Percentiles rank a stretch among this genome's conserved stretches.
These are phyloP conservation scores for Candida pseudoglaebosa DNA, from an alignment of 805 yeast genomes.

Conservation along the genomic window DNA sequence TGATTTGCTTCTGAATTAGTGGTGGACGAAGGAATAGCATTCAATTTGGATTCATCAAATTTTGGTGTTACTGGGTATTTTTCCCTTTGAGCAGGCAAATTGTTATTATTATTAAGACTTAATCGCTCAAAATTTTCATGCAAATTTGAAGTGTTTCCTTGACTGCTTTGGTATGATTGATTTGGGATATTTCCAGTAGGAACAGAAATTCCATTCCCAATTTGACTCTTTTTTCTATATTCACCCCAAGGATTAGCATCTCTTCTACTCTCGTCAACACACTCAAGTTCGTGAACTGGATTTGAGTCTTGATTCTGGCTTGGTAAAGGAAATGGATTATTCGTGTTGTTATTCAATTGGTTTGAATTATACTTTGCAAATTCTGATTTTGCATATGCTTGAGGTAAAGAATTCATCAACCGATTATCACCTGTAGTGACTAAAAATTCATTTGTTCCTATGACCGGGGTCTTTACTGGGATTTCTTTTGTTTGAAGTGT, in stretches of 20 bases:
- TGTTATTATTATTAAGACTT: background rate
- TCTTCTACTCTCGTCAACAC: conserved; percentile 8
- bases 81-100: background rate
- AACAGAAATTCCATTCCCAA: background rate
- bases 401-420: background rate
- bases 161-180: conserved; percentile 1
- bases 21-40: background rate
- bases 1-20: background rate
- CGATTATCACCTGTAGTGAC: background rate
- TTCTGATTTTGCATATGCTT: background rate
- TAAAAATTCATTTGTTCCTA: background rate
- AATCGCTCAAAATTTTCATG: conserved; percentile 1
- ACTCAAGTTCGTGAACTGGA: background rate
- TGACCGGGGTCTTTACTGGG: background rate
- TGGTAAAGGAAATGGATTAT: conserved; percentile 9
- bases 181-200: background rate
- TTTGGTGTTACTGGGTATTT: background rate
- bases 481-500: background rate
- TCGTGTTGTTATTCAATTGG: background rate
- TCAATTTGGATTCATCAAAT: background rate
- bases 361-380: background rate
- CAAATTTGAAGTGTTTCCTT: background rate
- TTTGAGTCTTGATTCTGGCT: background rate
- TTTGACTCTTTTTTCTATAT: conserved; percentile 11
- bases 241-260: conserved; percentile 35